Conservation (phyloP, 805 yeast species). For the Wickerhamiella siamensis region DNA sequence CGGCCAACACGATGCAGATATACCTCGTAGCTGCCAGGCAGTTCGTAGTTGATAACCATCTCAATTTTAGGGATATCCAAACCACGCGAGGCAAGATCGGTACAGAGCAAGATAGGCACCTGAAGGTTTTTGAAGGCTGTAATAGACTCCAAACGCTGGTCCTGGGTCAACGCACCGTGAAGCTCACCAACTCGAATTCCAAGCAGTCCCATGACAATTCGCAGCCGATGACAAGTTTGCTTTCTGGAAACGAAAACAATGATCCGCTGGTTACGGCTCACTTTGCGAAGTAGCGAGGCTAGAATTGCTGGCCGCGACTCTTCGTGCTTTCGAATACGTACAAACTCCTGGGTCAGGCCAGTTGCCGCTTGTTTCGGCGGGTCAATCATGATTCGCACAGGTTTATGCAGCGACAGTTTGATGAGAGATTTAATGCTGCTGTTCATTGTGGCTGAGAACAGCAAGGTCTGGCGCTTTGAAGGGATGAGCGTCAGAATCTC, state of each 20-base stretch:
- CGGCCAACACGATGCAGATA: constrained; percentile 97
- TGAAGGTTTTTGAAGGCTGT: constrained; percentile 66
- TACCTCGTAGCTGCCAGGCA: constrained; percentile 86
- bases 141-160: constrained; percentile 79
- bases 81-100: constrained; percentile 98
- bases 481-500: constrained; percentile 84
- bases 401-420: constrained; percentile 74
- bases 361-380: constrained; percentile 91
- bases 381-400: constrained; percentile 89
- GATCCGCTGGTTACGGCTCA: constrained; percentile 58
- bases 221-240: constrained; percentile 74
- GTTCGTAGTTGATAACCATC: constrained; percentile 83
- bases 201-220: constrained; percentile 69
- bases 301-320: constrained; percentile 69
- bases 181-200: constrained; percentile 66
- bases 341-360: constrained; percentile 86
- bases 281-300: constrained; percentile 49
- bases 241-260: constrained; percentile 89
- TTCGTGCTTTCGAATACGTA: constrained; percentile 76
- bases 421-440: constrained; percentile 78
- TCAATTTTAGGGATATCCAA: constrained; percentile 97
- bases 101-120: constrained; percentile 83
- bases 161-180: constrained; percentile 72
- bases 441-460: constrained; percentile 97
- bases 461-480: constrained; percentile 77